Conservation (phyloP, 2,329 filamentous ascomycete genomes). For the Arthrobotrys megalospora region DNA sequence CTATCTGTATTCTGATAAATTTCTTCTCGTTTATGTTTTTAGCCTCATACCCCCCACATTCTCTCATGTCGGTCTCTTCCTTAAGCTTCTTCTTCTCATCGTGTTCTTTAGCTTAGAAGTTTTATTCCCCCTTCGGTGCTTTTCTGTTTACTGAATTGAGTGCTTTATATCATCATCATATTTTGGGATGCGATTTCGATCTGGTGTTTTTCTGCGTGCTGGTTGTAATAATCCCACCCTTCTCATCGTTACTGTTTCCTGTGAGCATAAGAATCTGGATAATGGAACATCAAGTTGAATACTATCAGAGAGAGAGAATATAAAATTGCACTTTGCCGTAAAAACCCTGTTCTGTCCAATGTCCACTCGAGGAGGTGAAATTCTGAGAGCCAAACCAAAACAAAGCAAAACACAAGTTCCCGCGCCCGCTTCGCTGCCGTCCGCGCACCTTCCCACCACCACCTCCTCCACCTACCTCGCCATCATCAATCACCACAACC, state of each 20-base stretch:
- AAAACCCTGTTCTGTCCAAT: background rate
- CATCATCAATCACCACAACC: background rate
- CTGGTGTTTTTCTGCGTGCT: background rate
- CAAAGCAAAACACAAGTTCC: constrained; percentile 50
- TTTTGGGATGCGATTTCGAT: constrained; percentile 9
- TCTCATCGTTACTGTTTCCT: background rate
- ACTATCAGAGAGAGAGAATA: background rate
- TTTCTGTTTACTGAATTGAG: constrained; percentile 5
- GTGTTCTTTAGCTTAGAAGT: constrained; percentile 50
- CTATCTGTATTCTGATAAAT: constrained; percentile 25
- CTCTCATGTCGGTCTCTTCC: constrained; percentile 37
- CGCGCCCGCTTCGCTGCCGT: constrained; percentile 31
- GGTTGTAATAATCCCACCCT: background rate
- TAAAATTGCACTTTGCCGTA: too few relatives aligned
- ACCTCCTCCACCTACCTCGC: background rate
- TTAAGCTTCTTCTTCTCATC: constrained; percentile 15
- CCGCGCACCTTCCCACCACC: background rate
- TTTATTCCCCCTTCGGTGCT: constrained; percentile 15
- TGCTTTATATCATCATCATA: constrained; percentile 21
- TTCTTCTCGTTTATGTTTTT: constrained; percentile 13
- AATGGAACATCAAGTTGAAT: background rate
- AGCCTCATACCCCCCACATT: constrained; percentile 48
- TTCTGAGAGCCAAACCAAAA: constrained; percentile 36
- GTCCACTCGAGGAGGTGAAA: too few relatives aligned
- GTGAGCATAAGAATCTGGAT: background rate